Conservation (phyloP, 2,329 filamentous ascomycete species). For the Colletotrichum camelliae region DNA sequence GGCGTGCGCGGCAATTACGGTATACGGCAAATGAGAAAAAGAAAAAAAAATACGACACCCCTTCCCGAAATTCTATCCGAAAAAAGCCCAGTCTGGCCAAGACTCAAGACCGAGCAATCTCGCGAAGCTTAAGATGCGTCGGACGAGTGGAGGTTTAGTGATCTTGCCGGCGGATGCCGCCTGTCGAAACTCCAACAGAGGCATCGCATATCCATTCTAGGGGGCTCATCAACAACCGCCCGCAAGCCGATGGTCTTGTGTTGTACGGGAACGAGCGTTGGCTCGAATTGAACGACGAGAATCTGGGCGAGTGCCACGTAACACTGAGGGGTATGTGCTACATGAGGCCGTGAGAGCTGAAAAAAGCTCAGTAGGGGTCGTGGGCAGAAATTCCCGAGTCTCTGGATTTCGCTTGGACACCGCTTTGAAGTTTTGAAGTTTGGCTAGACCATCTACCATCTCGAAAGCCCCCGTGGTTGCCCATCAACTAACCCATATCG, state of each 20-base stretch:
- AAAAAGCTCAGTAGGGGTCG: neutral
- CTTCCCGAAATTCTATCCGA: neutral
- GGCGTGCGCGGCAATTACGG: neutral
- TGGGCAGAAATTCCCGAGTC: neutral
- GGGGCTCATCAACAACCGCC: neutral
- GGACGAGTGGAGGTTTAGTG: neutral
- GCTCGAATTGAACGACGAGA: neutral
- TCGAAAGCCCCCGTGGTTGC: neutral
- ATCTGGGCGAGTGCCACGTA: neutral
- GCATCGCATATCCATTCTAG: neutral
- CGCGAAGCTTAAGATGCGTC: neutral
- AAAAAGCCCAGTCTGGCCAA: neutral
- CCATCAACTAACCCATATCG: neutral
- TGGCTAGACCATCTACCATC: neutral
- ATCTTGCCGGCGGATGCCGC: neutral
- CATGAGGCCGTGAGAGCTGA: neutral
- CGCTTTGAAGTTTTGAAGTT: neutral
- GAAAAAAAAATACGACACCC: neutral
- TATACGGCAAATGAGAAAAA: neutral
- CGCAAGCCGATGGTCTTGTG: neutral
- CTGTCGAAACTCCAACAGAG: neutral
- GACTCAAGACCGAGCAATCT: neutral
- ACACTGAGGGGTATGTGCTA: neutral
- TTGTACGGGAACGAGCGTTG: neutral
- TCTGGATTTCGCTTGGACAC: neutral